Conservation (phyloP, 768 basidiomycete species). For the Termitomyces sp. region DNA sequence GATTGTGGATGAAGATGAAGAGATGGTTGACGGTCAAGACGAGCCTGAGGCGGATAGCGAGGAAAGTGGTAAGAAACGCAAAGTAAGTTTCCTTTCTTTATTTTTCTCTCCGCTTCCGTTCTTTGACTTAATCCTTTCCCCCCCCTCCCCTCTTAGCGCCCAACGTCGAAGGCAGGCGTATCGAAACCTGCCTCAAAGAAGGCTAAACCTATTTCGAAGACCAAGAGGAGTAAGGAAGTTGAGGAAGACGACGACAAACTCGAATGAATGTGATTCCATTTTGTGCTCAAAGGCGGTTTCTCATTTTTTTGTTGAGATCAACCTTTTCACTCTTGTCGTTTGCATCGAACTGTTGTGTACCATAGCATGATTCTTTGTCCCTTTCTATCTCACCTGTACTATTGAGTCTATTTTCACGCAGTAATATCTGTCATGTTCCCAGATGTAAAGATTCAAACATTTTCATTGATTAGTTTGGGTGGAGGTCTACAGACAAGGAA, state of each 20-base stretch:
- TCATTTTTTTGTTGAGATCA: not conserved
- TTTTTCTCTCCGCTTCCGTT: not conserved
- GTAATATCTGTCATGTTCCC: not conserved
- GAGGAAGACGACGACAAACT: conserved; percentile 39
- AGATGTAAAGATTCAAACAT: not conserved
- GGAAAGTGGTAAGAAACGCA: conserved; percentile 58
- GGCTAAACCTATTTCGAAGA: conserved; percentile 32
- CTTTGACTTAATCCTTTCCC: not conserved
- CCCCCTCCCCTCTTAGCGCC: conserved; percentile 24
- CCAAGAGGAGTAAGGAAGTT: conserved; percentile 45
- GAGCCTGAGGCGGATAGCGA: conserved; percentile 44
- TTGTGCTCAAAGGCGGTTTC: not conserved
- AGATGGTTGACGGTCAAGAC: conserved; percentile 32
- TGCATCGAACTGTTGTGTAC: conserved; percentile 2
- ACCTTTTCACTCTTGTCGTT: not conserved
- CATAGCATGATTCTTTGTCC: not conserved
- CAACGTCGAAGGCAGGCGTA: conserved; percentile 30
- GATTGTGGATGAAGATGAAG: conserved; percentile 32
- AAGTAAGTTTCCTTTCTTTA: conserved; percentile 32
- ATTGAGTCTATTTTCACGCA: not conserved
- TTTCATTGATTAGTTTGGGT: not conserved
- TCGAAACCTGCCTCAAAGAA: conserved; percentile 45
- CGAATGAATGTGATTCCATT: conserved; percentile 1
- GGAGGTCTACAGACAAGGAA: not conserved
- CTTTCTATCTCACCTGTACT: not conserved